phyloP scores from a whole-genome alignment of 2,329 filamentous ascomycete species.

The Beauveria pseudobassiana region DNA sequence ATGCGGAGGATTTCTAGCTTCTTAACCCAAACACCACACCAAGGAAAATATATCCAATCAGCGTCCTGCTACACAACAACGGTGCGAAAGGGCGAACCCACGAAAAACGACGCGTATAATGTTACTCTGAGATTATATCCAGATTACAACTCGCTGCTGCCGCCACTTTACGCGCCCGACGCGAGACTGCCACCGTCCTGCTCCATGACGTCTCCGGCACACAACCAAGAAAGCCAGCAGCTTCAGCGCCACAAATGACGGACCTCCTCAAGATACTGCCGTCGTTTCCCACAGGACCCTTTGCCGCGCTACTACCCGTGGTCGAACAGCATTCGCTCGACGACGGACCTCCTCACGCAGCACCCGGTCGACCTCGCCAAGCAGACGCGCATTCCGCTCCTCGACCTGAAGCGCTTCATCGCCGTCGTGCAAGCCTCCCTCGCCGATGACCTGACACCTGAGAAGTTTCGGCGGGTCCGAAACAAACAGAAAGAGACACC shows the following conservation, averaged over 20 bases:
- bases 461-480: neutral
- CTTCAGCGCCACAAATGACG: constrained; percentile 51
- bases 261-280: constrained; percentile 81
- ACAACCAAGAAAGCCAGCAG: constrained; percentile 1
- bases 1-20: neutral
- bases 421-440: constrained; percentile 60
- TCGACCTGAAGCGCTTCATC: constrained; percentile 70
- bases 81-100: neutral
- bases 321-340: constrained; percentile 71
- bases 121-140: neutral
- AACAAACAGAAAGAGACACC: neutral
- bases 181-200: neutral
- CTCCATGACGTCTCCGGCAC: constrained; percentile 9
- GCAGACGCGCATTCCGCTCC: constrained; percentile 71
- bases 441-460: constrained; percentile 48
- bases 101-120: neutral
- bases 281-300: constrained; percentile 63
- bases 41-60: neutral
- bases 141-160: neutral
- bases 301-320: constrained; percentile 66
- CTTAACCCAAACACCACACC: neutral
- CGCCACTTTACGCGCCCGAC: constrained; percentile 8
- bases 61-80: neutral
- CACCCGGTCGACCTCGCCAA: constrained; percentile 78
- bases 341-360: constrained; percentile 77